Percentiles rank a stretch among this genome's conserved stretches.
Conservation (phyloP, 305 asterid genomes). For the Petunia hybrid region DNA sequence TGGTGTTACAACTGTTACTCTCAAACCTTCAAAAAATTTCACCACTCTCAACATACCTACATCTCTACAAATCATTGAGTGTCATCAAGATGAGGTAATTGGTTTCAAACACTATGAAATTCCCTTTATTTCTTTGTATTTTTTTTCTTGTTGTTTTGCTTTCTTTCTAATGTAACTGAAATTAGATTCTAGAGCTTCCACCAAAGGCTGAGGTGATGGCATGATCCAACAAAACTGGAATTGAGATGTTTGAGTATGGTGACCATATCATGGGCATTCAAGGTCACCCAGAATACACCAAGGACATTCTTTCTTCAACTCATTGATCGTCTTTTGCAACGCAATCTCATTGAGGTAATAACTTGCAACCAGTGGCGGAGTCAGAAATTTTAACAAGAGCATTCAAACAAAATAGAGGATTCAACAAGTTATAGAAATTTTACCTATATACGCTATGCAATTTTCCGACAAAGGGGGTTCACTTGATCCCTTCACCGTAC, state of each 20-base stretch:
- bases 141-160: not conserved
- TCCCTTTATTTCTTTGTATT: constrained; percentile 26
- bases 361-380: too few relatives aligned
- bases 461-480: too few relatives aligned
- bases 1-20: constrained; percentile 60
- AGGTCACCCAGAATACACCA: constrained; percentile 91
- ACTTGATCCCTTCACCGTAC: too few relatives aligned
- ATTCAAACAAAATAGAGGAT: too few relatives aligned
- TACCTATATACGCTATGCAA: too few relatives aligned
- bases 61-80: constrained; percentile 63
- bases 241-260: constrained; percentile 74
- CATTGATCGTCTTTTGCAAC: constrained; percentile 64
- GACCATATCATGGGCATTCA: constrained; percentile 86
- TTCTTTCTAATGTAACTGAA: not conserved
- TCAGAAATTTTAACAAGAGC: too few relatives aligned
- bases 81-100: constrained; percentile 78
- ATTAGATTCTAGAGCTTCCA: constrained; percentile 73
- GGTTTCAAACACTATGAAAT: too few relatives aligned
- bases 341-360: constrained; percentile 56
- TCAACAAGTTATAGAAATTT: too few relatives aligned
- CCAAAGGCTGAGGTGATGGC: constrained; percentile 72
- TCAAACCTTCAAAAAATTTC: constrained; percentile 58
- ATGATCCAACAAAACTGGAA: constrained; percentile 68
- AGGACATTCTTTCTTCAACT: constrained; percentile 72
- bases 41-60: constrained; percentile 59